phyloP scores from a whole-genome alignment of 169 alveolate genomes.

The Perkinsus olseni region DNA sequence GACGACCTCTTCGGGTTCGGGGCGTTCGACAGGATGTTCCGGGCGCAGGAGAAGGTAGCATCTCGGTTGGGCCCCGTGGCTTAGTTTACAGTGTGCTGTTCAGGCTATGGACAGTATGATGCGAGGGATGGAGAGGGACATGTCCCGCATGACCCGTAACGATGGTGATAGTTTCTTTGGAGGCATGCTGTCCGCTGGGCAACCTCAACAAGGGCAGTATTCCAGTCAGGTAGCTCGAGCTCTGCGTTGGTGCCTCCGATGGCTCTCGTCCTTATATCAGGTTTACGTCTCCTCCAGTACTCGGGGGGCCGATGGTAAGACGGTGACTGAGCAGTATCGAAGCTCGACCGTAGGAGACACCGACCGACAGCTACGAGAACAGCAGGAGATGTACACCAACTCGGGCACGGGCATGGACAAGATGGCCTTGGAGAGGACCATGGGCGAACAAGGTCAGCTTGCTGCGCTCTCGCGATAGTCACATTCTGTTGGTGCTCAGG shows the following conservation, averaged over 20 bases:
- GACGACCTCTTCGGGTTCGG: neutral
- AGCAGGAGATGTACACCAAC: neutral
- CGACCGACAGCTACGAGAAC: neutral
- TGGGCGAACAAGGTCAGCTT: neutral
- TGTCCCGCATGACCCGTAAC: neutral
- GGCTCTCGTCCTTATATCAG: too few species aligned
- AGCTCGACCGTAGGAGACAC: neutral
- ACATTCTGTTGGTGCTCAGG: neutral
- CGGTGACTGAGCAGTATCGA: neutral
- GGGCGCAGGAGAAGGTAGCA: neutral
- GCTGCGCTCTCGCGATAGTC: too few species aligned
- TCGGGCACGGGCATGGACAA: neutral
- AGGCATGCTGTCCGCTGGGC: neutral
- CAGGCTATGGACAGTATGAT: neutral
- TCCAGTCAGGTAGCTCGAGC: neutral
- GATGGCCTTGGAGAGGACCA: constrained; percentile 5
- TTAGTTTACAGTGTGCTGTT: neutral
- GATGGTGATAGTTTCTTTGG: neutral
- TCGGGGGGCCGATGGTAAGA: neutral
- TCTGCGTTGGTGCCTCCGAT: too few species aligned
- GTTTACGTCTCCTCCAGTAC: neutral
- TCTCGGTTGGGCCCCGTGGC: neutral
- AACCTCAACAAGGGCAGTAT: neutral
- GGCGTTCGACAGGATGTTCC: neutral
- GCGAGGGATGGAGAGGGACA: neutral